Evolutionary conservation across 179 eudicot species (phyloP), one percentile per base, ranked within the genome.

Genomic region (Actinidia arguta): DNA sequence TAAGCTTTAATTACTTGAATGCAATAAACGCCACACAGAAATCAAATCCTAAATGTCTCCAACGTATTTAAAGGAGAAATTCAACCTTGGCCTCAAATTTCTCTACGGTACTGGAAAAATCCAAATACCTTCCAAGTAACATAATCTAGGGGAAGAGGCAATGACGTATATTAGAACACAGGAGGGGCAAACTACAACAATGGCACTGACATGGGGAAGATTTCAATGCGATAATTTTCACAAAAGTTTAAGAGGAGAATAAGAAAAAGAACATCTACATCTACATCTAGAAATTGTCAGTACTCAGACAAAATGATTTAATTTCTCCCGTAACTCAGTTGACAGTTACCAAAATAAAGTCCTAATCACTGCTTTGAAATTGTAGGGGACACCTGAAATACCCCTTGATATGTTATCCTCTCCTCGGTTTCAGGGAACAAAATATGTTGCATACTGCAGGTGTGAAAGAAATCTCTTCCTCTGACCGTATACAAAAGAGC

Each of bases 21-120:
- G 61, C 61, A 25, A 73, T 47, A 73, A 69, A 69, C 42, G 42
- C 50, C 51, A 42, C 73, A 44, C 25, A 70, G 51, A 70, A 39
- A 39, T 11, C 47, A 67, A 67, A 51, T 31, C 66, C 66, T 36
- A 16, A 55, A 75, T 55, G 47, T 50, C 27, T 18, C 22, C 64
- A n/a, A n/a, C n/a, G n/a, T n/a, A n/a, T n/a, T n/a, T 12, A 31
- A 36, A 31, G 66, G 64, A 55, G 27, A 36, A 75, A 51, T 7
- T 75, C 25, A 31, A 3, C 59, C 31, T 54, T 31, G 47, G n/a
- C 78, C 78, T 55, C 64, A 54, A 52, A 52, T 27, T 54, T 74
- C 46, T 36, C 66, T 54, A n/a, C 1, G 17, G 44, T 46, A 48
- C 0, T 10, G 61, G 52, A 73, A 27, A 51, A 54, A 58, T n/a